Base-by-base conservation (phyloP, 2,329 filamentous ascomycete genomes). In the Lachnellula hyalina region DNA sequence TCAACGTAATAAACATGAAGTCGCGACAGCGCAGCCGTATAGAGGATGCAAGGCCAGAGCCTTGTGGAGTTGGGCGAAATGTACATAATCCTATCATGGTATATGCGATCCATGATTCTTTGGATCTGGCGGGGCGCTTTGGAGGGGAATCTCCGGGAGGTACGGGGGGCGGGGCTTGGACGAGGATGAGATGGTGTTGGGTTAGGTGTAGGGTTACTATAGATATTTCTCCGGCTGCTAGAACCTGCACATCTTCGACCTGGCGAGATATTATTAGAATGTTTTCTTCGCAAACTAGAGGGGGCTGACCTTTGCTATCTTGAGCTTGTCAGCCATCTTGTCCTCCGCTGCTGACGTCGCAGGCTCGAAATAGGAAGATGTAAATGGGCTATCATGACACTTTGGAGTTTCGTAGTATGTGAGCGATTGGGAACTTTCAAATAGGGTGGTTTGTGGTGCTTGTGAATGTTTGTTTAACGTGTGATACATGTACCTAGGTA, bases 1-100 rank as follows among this genome's bases (percentile, higher is more conserved):
- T 91, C 73, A 99, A 92, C 58, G 89, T 92, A 58, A 96, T 85
- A 72, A 92, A 96, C 48, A 84, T 93, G 70, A 99, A 97, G 75
- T 99, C 94, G 55, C 93, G 88, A 69, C 92, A 91, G 51, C 91
- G 86, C 58, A 99, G 76, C 51, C 93, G 87, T 67, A 99, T 90
- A 3, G 89, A 89, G 5, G 92, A 90, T 34, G 84, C 81, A 58
- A 90, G 81, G 49, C 84, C 81, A 55, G 87, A 87, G 12, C 79
- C 77, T 6, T 83, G 78, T 17, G 88, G 86, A 47, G 86, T 84
- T 28, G 90, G 87, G 56, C 90, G 84, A 62, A 93, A 84, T 23
- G 81, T 83, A 73, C 92, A 96, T 66, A 86, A 83, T 41, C 83
- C 83, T 66, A 99, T 90, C 73, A 97, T 92, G 23, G 93, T 92